Conservation (phyloP, 805 yeast genomes). For the Saccharomycopsis sp. region DNA sequence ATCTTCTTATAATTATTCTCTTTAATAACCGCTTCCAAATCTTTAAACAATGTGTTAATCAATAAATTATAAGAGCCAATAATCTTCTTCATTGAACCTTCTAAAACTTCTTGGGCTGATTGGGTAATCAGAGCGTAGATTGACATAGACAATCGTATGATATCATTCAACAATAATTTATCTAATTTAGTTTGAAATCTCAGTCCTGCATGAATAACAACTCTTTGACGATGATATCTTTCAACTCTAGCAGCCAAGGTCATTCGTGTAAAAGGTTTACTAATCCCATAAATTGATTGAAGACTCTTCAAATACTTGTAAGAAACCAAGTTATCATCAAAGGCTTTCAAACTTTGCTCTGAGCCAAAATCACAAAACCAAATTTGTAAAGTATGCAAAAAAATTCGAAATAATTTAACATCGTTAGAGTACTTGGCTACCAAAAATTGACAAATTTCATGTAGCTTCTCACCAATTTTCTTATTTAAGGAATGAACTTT, state of each 20-base stretch:
- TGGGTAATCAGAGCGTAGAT: conserved; percentile 61
- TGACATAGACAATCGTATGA: conserved; percentile 59
- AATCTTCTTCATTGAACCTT: conserved; percentile 62
- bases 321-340: conserved; percentile 47
- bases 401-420: conserved; percentile 51
- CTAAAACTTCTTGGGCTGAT: conserved; percentile 61
- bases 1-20: conserved; percentile 46
- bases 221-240: conserved; percentile 67
- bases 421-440: conserved; percentile 50
- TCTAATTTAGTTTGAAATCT: conserved; percentile 66
- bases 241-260: conserved; percentile 70
- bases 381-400: conserved; percentile 56
- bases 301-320: conserved; percentile 49
- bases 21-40: conserved; percentile 43
- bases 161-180: conserved; percentile 52
- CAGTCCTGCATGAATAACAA: conserved; percentile 62
- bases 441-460: conserved; percentile 45
- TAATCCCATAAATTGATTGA: conserved; percentile 55
- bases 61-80: conserved; percentile 58
- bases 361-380: conserved; percentile 81
- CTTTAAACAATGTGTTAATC: conserved; percentile 41
- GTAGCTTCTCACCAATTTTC: conserved; percentile 56
- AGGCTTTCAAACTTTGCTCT: conserved; percentile 53
- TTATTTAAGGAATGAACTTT: conserved; percentile 56
- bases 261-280: conserved; percentile 71